Conservation (phyloP, 257 asterid genomes). For the Echium plantagineum region DNA sequence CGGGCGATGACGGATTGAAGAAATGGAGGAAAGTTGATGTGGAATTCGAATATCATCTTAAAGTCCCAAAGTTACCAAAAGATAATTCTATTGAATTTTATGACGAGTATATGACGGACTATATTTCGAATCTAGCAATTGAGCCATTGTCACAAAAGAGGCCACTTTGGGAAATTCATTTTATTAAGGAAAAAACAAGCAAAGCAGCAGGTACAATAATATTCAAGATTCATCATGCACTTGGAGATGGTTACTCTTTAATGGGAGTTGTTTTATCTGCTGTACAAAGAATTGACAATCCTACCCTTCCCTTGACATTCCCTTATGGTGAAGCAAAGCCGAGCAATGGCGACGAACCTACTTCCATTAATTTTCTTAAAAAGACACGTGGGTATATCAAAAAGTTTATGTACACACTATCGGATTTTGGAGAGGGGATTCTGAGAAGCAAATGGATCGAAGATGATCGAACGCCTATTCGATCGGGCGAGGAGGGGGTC, state of each 20-base stretch:
- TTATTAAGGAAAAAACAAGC: slow-evolving; percentile 45
- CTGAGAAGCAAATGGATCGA: slow-evolving; percentile 10
- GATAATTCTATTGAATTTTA: slow-evolving; percentile 30
- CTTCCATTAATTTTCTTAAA: background rate
- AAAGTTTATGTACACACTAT: background rate
- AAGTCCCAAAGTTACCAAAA: slow-evolving; percentile 22
- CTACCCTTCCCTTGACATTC: slow-evolving; percentile 37
- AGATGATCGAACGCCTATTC: slow-evolving; percentile 19
- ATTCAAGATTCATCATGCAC: slow-evolving; percentile 62
- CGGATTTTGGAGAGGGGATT: slow-evolving; percentile 17
- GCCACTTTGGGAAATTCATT: slow-evolving; percentile 73
- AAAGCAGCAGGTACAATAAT: slow-evolving; percentile 29
- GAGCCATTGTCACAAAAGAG: slow-evolving; percentile 23
- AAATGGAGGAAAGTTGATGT: slow-evolving; percentile 57
- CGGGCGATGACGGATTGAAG: slow-evolving; percentile 32
- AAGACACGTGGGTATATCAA: background rate
- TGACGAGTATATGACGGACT: slow-evolving; percentile 27
- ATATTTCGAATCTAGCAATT: slow-evolving; percentile 36
- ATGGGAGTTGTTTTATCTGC: slow-evolving; percentile 81
- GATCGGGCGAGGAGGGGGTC: slow-evolving; percentile 13
- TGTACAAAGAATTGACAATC: slow-evolving; percentile 46
- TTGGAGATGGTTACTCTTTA: slow-evolving; percentile 65
- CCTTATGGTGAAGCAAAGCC: slow-evolving; percentile 19
- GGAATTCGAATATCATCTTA: slow-evolving; percentile 32
- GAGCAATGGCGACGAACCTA: background rate